A percentile compares a stretch with the other conserved stretches of the same genome.
Evolutionary conservation across 176 grass and related monocot genomes (phyloP).

Genomic region (Neostapfia colusana): DNA sequence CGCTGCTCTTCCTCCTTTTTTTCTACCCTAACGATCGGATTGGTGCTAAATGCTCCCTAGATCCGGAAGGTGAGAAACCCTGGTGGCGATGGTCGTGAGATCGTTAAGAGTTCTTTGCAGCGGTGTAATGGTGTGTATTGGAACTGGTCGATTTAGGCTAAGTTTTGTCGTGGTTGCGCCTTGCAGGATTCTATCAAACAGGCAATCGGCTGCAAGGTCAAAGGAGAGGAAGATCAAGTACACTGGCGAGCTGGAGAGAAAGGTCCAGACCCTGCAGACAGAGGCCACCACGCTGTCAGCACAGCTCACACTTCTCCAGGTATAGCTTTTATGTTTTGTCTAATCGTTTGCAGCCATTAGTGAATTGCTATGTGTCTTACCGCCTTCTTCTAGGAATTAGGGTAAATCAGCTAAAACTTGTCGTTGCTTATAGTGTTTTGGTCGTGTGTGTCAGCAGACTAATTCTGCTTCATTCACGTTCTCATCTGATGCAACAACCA

Average conservation of each 20-base stretch:
- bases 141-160: slow-evolving; percentile 1
- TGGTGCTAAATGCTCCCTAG: background rate
- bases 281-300: slow-evolving; percentile 95
- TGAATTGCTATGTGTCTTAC: background rate
- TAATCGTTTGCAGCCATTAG: background rate
- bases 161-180: slow-evolving; percentile 1
- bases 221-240: slow-evolving; percentile 97
- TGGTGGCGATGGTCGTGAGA: background rate
- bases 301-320: slow-evolving; percentile 92
- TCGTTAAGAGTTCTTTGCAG: background rate
- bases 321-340: slow-evolving; percentile 22
- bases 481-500: too few relatives aligned
- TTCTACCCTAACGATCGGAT: background rate
- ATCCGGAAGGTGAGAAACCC: background rate
- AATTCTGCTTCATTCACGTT: too few relatives aligned
- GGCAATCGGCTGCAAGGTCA: slow-evolving; percentile 85
- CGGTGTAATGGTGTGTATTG: background rate
- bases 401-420: background rate
- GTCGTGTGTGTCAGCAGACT: too few relatives aligned
- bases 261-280: slow-evolving; percentile 95
- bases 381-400: background rate
- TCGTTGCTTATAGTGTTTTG: background rate
- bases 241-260: slow-evolving; percentile 85
- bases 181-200: slow-evolving; percentile 89
- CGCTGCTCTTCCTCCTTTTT: background rate